Percentiles rank a stretch among this genome's conserved stretches.
phyloP scores from a whole-genome alignment of 2,329 filamentous ascomycete species.

The Incumbomyces lentus region DNA sequence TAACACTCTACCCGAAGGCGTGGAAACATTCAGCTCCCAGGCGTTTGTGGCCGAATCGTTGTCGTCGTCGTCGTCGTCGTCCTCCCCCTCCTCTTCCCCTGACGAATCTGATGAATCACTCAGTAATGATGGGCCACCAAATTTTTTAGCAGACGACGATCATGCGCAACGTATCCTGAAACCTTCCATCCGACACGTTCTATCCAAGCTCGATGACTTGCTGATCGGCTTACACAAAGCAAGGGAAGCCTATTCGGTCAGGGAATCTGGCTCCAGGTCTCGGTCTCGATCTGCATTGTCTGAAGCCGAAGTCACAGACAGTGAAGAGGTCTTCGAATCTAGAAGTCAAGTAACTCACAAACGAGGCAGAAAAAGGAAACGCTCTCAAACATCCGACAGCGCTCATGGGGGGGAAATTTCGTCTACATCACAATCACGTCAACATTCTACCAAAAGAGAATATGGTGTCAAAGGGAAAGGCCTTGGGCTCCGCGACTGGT shows the following conservation, averaged over 20 bases:
- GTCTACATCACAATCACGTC: background rate
- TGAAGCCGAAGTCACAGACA: background rate
- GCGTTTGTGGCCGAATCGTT: slow-evolving; percentile 1
- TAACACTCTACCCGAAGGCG: background rate
- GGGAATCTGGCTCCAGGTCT: slow-evolving; percentile 6
- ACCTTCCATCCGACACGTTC: slow-evolving; percentile 59
- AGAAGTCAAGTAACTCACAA: background rate
- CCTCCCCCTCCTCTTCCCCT: background rate
- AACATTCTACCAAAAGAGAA: background rate
- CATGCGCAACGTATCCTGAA: slow-evolving; percentile 53
- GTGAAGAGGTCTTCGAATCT: background rate
- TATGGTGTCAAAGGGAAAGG: slow-evolving; percentile 6
- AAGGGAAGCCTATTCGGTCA: slow-evolving; percentile 40
- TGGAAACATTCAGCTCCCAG: slow-evolving; percentile 11
- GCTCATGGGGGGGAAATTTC: background rate
- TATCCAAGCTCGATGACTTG: slow-evolving; percentile 59
- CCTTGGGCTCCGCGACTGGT: slow-evolving; percentile 60
- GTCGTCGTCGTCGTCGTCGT: background rate
- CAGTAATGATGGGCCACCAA: slow-evolving; percentile 29
- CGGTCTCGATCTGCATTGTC: background rate
- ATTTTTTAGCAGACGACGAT: slow-evolving; percentile 61
- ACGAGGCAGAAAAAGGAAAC: slow-evolving; percentile 3
- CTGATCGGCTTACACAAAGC: slow-evolving; percentile 61
- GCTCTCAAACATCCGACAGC: background rate
- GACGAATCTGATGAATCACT: background rate